Base-by-base conservation (phyloP, 1,139 yeast genomes). In the Pichiaceae sp. region DNA sequence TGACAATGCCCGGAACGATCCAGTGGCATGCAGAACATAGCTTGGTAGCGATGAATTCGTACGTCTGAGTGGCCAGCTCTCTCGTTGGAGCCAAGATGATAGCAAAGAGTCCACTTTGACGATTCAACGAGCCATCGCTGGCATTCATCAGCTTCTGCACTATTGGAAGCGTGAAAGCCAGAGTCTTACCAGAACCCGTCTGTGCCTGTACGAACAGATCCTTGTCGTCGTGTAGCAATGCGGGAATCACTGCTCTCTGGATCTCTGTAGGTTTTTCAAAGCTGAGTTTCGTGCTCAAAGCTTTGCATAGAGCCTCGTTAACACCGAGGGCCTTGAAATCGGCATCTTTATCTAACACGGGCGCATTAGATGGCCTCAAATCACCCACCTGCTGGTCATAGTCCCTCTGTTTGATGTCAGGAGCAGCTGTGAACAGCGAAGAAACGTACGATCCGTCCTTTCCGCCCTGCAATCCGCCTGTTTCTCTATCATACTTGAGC, bases 141-240 rank as follows among this genome's bases (percentile, higher is more conserved):
- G 66, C 57, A 32, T 71, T 59, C 81, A 85, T 77, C 27, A 91
- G 62, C 45, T 73, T 68, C 46, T 80, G 77, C 45, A 85, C 60
- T n/a, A 91, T 78, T 0, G 98, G 98, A 34, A 91, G 63, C 12
- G 81, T 65, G 56, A 85, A 91, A 0, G 97, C 78, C 42, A 89
- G 62, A 0, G 97, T 87, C 56, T 89, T 89, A 58, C 97, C 97
- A 0, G 96, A 85, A 37, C 97, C 97, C 0, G 97, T 89, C 59
- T 87, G 96, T 0, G 97, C 95, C 53, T 85, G 93, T 35, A 87
- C 83, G 48, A 89, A 82, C 40, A 86, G 63, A 59, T 89, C 96
- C 24, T 69, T 60, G 33, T 76, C 71, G 16, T 69, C 62, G 2
- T 40, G 55, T 42, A 78, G 50, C 40, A 91, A 60, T 35, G 70